phyloP scores from a whole-genome alignment of 2,329 filamentous ascomycete genomes.

The Metarhizium anisopliae region DNA sequence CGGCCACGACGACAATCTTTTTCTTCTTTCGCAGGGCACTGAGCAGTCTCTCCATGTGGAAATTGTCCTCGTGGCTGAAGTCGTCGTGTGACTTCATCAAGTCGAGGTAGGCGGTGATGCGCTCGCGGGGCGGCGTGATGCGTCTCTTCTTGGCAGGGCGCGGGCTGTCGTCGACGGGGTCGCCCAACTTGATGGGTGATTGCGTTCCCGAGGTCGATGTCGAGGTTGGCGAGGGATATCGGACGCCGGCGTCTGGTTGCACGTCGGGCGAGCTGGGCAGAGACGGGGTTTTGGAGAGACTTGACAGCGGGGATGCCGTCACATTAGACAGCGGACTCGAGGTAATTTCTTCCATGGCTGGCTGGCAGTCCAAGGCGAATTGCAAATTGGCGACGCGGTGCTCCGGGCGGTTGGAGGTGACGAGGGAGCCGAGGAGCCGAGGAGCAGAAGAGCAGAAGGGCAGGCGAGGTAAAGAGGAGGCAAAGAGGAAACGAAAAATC shows the following conservation, averaged over 20 bases:
- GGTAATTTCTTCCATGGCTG: neutral
- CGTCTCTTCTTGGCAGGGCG: constrained; percentile 71
- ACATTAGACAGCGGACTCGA: constrained; percentile 15
- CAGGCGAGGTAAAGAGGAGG: neutral
- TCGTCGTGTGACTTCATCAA: constrained; percentile 45
- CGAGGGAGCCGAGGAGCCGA: too few species aligned
- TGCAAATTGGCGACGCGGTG: neutral
- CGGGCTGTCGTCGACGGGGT: constrained; percentile 43
- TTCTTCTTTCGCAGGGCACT: constrained; percentile 76
- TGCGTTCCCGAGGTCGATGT: constrained; percentile 39
- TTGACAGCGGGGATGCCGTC: constrained; percentile 36
- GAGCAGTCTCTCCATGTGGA: constrained; percentile 61
- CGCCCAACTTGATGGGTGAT: constrained; percentile 39
- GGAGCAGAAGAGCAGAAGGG: neutral
- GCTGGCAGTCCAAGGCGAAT: neutral
- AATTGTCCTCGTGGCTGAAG: constrained; percentile 32
- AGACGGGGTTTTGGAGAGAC: constrained; percentile 44
- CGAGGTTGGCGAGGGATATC: constrained; percentile 44
- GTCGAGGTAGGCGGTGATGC: constrained; percentile 76
- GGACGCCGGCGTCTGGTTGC: constrained; percentile 27
- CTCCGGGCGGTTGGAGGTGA: neutral
- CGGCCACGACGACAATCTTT: constrained; percentile 94
- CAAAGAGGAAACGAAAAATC: neutral
- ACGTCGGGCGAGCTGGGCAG: constrained; percentile 35
- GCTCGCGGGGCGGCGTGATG: constrained; percentile 49